Evolutionary conservation across 2,329 filamentous ascomycete genomes (phyloP).

Genomic region (Talaromyces pinophilus): DNA sequence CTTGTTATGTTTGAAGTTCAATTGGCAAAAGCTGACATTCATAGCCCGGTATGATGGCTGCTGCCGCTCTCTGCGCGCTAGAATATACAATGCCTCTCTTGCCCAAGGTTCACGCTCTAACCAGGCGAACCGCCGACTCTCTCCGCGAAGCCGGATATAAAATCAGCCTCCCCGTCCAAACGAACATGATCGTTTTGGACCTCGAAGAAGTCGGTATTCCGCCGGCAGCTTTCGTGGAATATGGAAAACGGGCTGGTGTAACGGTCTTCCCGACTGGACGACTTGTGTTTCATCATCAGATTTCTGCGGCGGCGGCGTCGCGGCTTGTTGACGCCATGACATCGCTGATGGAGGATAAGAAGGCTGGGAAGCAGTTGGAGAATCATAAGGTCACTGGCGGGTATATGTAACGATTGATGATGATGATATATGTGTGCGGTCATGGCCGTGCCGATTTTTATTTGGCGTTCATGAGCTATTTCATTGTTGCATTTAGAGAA

Average conservation of each 20-base stretch:
- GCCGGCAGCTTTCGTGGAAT: slow-evolving; percentile 27
- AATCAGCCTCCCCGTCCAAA: slow-evolving; percentile 31
- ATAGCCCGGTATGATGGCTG: slow-evolving; percentile 35
- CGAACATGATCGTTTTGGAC: slow-evolving; percentile 33
- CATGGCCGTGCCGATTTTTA: neutral
- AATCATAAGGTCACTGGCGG: slow-evolving; percentile 25
- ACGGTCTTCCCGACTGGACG: slow-evolving; percentile 28
- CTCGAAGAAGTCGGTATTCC: slow-evolving; percentile 28
- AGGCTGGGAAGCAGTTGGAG: slow-evolving; percentile 25
- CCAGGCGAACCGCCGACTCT: slow-evolving; percentile 27
- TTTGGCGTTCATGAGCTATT: neutral
- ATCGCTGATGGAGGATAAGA: slow-evolving; percentile 29
- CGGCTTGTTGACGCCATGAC: slow-evolving; percentile 28
- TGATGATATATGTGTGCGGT: slow-evolving; percentile 11
- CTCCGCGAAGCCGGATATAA: slow-evolving; percentile 29
- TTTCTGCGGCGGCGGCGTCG: slow-evolving; percentile 27
- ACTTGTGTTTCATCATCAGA: slow-evolving; percentile 34
- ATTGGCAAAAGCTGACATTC: neutral
- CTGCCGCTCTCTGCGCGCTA: slow-evolving; percentile 29
- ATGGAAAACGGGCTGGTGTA: slow-evolving; percentile 28
- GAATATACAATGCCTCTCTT: slow-evolving; percentile 30
- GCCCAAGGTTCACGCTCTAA: slow-evolving; percentile 29
- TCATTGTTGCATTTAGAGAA: slow-evolving; percentile 5
- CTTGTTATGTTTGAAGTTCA: no score
- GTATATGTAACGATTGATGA: slow-evolving; percentile 23